A percentile compares a stretch with the other conserved stretches of the same genome.
These are phyloP conservation scores for Bolboschoenoplectus hybrid DNA, from an alignment of 202 grass and related monocot species.

Conservation along the genomic window DNA sequence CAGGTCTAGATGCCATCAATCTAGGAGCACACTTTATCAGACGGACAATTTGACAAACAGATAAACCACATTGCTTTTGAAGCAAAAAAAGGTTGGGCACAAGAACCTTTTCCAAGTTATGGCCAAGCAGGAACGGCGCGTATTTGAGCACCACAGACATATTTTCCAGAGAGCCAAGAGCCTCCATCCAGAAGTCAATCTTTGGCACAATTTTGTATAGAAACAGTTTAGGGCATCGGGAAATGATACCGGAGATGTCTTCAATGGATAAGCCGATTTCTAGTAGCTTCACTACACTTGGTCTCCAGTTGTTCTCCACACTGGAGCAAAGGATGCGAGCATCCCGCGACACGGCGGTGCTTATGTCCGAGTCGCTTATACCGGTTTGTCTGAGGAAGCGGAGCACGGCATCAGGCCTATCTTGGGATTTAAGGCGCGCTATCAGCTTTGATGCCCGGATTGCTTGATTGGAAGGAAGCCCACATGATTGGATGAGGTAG, in stretches of 20 bases:
- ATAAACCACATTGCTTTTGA: constrained; percentile 19
- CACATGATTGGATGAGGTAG: constrained; percentile 52
- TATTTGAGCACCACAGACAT: neutral
- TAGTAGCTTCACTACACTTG: constrained; percentile 33
- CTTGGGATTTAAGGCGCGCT: constrained; percentile 44
- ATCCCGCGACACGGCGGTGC: constrained; percentile 2
- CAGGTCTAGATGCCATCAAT: neutral
- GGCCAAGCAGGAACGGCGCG: neutral
- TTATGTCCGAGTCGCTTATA: constrained; percentile 23
- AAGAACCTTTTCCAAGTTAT: constrained; percentile 30
- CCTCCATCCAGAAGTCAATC: neutral
- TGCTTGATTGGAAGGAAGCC: constrained; percentile 36
- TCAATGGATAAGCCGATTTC: constrained; percentile 32
- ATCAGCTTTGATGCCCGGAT: constrained; percentile 31
- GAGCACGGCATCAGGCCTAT: constrained; percentile 47
- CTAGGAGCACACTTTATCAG: no score
- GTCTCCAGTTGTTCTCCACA: constrained; percentile 38
- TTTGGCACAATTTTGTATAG: neutral
- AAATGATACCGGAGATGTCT: constrained; percentile 40
- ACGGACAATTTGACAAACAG: neutral
- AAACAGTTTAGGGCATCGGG: fast-evolving
- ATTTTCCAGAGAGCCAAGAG: neutral
- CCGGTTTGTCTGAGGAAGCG: constrained; percentile 44
- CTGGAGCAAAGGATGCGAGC: constrained; percentile 26
- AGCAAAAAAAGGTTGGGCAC: constrained; percentile 28